Percentiles rank a stretch among this genome's conserved stretches.
phyloP scores from a whole-genome alignment of 1,139 yeast genomes.

The Blastobotrys proliferans region DNA sequence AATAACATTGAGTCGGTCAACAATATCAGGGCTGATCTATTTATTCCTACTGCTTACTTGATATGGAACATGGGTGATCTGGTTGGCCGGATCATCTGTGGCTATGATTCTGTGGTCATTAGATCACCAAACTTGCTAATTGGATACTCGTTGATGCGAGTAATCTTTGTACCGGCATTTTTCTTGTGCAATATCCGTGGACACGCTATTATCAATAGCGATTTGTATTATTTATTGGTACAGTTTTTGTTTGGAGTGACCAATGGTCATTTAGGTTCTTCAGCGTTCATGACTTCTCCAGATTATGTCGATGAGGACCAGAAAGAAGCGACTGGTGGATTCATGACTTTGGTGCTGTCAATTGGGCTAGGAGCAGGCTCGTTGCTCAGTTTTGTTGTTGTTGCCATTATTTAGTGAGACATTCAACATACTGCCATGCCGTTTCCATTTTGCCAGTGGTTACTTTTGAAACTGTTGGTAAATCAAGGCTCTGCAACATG shows the following conservation, averaged over 20 bases:
- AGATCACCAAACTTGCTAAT: conserved; percentile 16
- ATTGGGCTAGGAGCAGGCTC: conserved; percentile 77
- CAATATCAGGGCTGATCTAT: conserved; percentile 46
- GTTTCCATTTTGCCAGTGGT: conserved; percentile 13
- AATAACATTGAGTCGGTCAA: conserved; percentile 57
- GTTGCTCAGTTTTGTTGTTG: conserved; percentile 64
- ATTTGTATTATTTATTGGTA: conserved; percentile 58
- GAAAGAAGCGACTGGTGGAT: conserved; percentile 91
- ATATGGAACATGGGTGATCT: conserved; percentile 91
- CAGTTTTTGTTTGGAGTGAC: conserved; percentile 81
- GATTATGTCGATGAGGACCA: conserved; percentile 55
- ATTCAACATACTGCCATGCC: conserved; percentile 25
- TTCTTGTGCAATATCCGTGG: conserved; percentile 57
- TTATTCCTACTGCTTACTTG: conserved; percentile 72
- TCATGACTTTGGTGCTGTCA: conserved; percentile 72
- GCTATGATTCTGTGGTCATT: conserved; percentile 33
- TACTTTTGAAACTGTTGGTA: conserved; percentile 9
- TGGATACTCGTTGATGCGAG: conserved; percentile 33
- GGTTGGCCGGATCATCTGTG: conserved; percentile 68
- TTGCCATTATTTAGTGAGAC: conserved; percentile 26
- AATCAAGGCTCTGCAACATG: conserved; percentile 17
- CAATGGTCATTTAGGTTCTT: conserved; percentile 80
- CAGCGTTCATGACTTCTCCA: conserved; percentile 78
- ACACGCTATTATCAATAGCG: conserved; percentile 48
- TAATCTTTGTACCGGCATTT: conserved; percentile 47